A percentile compares a stretch with the other conserved stretches of the same genome.
These are phyloP conservation scores for Petasospora rhodanensis DNA, from an alignment of 1,139 yeast genomes.

Conservation along the genomic window DNA sequence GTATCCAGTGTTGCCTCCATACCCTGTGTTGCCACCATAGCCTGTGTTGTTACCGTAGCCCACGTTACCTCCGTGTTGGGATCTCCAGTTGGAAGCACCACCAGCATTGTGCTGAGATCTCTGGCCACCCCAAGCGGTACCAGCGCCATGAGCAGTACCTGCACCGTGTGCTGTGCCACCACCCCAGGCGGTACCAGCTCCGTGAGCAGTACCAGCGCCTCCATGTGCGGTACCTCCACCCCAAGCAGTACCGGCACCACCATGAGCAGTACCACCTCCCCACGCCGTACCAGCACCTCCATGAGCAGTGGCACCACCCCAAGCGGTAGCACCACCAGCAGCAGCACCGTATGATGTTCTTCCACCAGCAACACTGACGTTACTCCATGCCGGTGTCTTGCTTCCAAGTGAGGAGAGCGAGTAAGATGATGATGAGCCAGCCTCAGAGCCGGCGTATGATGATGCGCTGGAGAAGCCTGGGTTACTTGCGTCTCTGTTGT, in stretches of 20 bases:
- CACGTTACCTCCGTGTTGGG: slow-evolving; percentile 4
- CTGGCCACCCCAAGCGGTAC: slow-evolving; percentile 16
- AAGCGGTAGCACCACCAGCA: too few relatives aligned
- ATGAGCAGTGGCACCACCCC: slow-evolving; percentile 36
- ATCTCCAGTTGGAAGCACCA: slow-evolving; percentile 32
- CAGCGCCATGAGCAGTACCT: slow-evolving; percentile 42
- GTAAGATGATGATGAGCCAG: slow-evolving; percentile 13
- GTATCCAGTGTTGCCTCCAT: slow-evolving; percentile 1
- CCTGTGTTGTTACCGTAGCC: background rate
- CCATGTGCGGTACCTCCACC: slow-evolving; percentile 38
- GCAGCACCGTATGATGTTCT: slow-evolving; percentile 30
- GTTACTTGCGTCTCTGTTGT: slow-evolving; percentile 24
- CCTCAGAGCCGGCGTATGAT: too few relatives aligned
- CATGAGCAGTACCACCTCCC: slow-evolving; percentile 37
- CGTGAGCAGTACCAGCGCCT: too few relatives aligned
- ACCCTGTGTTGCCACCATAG: slow-evolving; percentile 12
- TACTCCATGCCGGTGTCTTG: slow-evolving; percentile 38
- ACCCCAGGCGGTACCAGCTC: slow-evolving; percentile 30
- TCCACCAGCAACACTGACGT: slow-evolving; percentile 24
- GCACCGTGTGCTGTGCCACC: slow-evolving; percentile 27
- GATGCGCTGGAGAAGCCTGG: slow-evolving; percentile 16
- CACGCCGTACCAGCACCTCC: too few relatives aligned
- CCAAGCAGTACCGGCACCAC: too few relatives aligned
- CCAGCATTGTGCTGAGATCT: slow-evolving; percentile 27
- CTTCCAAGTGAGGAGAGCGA: slow-evolving; percentile 40